Evolutionary conservation across 1,139 yeast species (phyloP).

Genomic region (Saccharomyces hybrid): DNA sequence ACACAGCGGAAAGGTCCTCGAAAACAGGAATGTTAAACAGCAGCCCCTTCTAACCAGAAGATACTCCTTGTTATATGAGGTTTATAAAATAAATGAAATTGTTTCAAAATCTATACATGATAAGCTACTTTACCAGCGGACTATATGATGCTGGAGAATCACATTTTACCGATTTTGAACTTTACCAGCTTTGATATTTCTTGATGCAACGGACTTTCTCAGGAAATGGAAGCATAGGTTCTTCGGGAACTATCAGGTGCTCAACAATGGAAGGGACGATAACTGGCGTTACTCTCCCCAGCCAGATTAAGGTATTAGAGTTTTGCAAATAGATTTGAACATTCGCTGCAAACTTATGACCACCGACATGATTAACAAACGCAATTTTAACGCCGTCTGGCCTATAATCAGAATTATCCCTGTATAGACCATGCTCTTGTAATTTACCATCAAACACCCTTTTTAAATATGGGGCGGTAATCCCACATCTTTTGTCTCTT

Average conservation of each 20-base stretch:
- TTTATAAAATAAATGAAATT: too few species aligned
- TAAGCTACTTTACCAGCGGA: not conserved
- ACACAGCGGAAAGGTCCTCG: too few species aligned
- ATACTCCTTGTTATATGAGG: too few species aligned
- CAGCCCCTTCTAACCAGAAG: too few species aligned
- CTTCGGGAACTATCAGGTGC: slow-evolving; percentile 34
- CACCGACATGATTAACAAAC: slow-evolving; percentile 84
- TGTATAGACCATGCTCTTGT: slow-evolving; percentile 57
- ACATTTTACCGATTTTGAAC: not conserved
- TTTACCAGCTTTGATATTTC: slow-evolving; percentile 26
- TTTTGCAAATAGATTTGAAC: slow-evolving; percentile 60
- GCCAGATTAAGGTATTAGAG: slow-evolving; percentile 76
- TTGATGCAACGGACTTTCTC: slow-evolving; percentile 32
- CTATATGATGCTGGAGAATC: not conserved
- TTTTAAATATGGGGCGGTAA: slow-evolving; percentile 86
- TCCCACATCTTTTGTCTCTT: slow-evolving; percentile 88
- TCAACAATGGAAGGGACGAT: slow-evolving; percentile 70
- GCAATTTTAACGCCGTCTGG: slow-evolving; percentile 67
- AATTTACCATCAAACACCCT: slow-evolving; percentile 68
- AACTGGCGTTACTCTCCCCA: slow-evolving; percentile 75
- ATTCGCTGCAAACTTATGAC: slow-evolving; percentile 91
- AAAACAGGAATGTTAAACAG: too few species aligned
- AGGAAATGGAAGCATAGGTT: slow-evolving; percentile 27
- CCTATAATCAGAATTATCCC: slow-evolving; percentile 68
- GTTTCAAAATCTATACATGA: not conserved